Base-by-base conservation (phyloP, 1,284 basidiomycete genomes). In the Pseudozyma sp. region DNA sequence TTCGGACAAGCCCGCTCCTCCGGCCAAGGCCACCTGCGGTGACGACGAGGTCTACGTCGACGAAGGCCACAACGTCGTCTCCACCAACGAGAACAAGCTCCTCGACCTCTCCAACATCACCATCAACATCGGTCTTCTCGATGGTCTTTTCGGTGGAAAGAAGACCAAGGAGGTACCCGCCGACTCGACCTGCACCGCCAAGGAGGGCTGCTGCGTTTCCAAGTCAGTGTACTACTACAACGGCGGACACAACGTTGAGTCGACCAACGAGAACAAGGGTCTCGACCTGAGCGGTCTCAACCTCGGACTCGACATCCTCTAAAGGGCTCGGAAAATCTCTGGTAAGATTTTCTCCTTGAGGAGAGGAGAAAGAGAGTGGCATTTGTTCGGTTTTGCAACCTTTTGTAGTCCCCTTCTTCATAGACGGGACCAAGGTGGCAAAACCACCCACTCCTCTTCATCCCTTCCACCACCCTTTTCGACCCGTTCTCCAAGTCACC, bases 41-140 rank as follows among this genome's bases (percentile, higher is more conserved):
- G 3, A 13, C 49, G 16, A 45, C 54, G 54, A 63, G 40, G 68
- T 70, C 31, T 75, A 64, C 64, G 40, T 68, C 60, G 19, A 75
- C 57, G 58, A 70, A 35, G 72, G 72, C n/a, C 68, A 75, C 72
- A 75, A 75, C 58, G 68, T 71, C 6, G 72, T 68, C 35, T 68
- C 63, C 16, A 52, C 17, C 17, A 75, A 58, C 65, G 42, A 54
- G 50, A 75, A 75, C 72, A 65, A 61, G 54, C 64, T 75, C 19
- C 30, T 75, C 8, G 72, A 75, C 53, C 24, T 65, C 17, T 55
- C 50, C 57, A 48, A 71, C 72, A 48, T 75, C 44, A 49, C 16
- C 6, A 54, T 75, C 54, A 40, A 64, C 52, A 66, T 68, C 39
- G 49, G 48, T 49, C 17, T 75, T 14, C 67, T 75, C 43, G 42